phyloP scores from a whole-genome alignment of 2,329 filamentous ascomycete species.

The Sclerotinia glacialis region DNA sequence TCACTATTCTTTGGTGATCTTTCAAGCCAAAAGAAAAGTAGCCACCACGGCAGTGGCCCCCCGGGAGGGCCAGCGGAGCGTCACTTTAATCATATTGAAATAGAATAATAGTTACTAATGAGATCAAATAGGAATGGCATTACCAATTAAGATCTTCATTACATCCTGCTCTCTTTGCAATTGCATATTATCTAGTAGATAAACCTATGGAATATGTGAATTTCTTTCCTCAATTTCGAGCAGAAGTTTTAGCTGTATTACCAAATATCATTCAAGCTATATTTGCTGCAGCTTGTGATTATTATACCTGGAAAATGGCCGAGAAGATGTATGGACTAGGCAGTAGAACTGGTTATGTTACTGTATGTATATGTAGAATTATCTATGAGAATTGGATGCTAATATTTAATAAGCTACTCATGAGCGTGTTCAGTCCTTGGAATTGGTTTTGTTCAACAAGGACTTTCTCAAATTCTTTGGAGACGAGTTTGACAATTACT shows the following conservation, averaged over 20 bases:
- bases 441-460: slow-evolving; percentile 94
- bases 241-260: slow-evolving; percentile 65
- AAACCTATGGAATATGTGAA: slow-evolving; percentile 53
- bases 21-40: background rate
- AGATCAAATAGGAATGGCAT: slow-evolving; percentile 74
- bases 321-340: slow-evolving; percentile 66
- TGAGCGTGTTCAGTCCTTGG: slow-evolving; percentile 79
- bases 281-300: slow-evolving; percentile 76
- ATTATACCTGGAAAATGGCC: slow-evolving; percentile 82
- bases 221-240: slow-evolving; percentile 54
- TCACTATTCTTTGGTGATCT: background rate
- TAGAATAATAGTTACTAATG: slow-evolving; percentile 20
- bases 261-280: slow-evolving; percentile 75
- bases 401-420: slow-evolving; percentile 54
- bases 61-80: slow-evolving; percentile 12
- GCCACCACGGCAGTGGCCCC: slow-evolving; percentile 14
- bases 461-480: slow-evolving; percentile 90
- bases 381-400: slow-evolving; percentile 2
- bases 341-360: slow-evolving; percentile 63
- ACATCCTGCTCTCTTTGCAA: slow-evolving; percentile 84
- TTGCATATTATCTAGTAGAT: slow-evolving; percentile 64
- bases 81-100: background rate
- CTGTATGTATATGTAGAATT: slow-evolving; percentile 49
- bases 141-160: slow-evolving; percentile 83
- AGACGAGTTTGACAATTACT: slow-evolving; percentile 79